phyloP scores from a whole-genome alignment of 345 rosid species.

The Rhodamnia rubescens region DNA sequence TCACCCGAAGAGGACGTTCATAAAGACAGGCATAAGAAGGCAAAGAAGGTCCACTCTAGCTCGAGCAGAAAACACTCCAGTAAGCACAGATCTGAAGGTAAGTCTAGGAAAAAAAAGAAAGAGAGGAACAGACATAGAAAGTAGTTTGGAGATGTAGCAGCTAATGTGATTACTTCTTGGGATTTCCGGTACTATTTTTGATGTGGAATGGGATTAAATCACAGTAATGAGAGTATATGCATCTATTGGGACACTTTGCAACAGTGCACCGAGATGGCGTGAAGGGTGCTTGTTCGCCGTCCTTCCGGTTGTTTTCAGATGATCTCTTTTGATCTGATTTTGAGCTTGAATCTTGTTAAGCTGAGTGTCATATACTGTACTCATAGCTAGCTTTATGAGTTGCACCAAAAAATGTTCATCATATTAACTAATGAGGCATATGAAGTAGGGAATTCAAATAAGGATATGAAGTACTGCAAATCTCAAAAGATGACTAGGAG shows the following conservation, averaged over 20 bases:
- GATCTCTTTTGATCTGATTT: not conserved
- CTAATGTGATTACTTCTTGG: not conserved
- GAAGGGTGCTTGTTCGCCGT: not conserved
- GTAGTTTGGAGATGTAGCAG: not conserved
- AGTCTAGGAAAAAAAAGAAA: conserved; percentile 26
- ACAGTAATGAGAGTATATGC: not conserved
- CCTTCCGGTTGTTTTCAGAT: not conserved
- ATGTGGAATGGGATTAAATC: not conserved
- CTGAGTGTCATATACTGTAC: not conserved
- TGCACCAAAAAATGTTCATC: not conserved
- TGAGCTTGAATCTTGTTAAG: not conserved
- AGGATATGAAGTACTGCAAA: too few relatives aligned
- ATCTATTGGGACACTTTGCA: not conserved
- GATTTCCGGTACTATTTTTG: not conserved
- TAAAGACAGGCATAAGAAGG: conserved; percentile 16
- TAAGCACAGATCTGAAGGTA: conserved; percentile 38
- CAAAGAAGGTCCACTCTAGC: conserved; percentile 18
- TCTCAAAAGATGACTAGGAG: too few relatives aligned
- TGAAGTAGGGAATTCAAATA: too few relatives aligned
- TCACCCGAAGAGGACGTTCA: conserved; percentile 28
- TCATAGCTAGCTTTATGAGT: not conserved
- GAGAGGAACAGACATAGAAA: conserved; percentile 15
- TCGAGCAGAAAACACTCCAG: conserved; percentile 29
- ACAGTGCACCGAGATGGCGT: not conserved
- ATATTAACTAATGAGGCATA: too few relatives aligned